phyloP scores from a whole-genome alignment of 768 basidiomycete genomes.

The Pleurotus platypus region DNA sequence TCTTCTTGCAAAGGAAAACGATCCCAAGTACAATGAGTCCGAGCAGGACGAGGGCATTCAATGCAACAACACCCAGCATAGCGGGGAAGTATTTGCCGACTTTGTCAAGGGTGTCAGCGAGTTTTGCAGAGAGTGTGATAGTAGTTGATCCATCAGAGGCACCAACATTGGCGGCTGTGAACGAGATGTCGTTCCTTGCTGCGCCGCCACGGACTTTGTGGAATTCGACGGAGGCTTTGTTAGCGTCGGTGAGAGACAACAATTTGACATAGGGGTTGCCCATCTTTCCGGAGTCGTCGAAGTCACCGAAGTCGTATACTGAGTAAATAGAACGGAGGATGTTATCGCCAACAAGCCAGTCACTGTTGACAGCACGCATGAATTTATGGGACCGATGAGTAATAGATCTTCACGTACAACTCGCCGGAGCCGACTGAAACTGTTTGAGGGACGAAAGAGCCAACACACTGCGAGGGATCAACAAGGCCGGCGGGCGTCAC shows the following conservation, averaged over 20 bases:
- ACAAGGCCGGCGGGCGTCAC: slow-evolving; percentile 46
- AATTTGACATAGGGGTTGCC: slow-evolving; percentile 79
- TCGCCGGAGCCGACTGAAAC: slow-evolving; percentile 57
- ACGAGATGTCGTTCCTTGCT: slow-evolving; percentile 66
- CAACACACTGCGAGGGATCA: slow-evolving; percentile 55
- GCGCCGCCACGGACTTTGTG: slow-evolving; percentile 62
- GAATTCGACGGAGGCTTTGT: slow-evolving; percentile 70
- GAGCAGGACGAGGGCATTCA: slow-evolving; percentile 72
- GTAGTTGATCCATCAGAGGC: slow-evolving; percentile 33
- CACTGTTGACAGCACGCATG: slow-evolving; percentile 37
- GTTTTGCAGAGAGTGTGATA: slow-evolving; percentile 55
- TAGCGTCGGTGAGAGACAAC: slow-evolving; percentile 64
- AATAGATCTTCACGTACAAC: slow-evolving; percentile 46
- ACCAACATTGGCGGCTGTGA: slow-evolving; percentile 44
- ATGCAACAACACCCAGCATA: slow-evolving; percentile 70
- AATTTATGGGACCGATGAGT: background rate
- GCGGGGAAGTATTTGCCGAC: slow-evolving; percentile 67
- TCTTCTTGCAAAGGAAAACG: slow-evolving; percentile 46
- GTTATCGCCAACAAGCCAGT: slow-evolving; percentile 83
- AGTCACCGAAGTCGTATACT: slow-evolving; percentile 84
- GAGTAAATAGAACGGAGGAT: slow-evolving; percentile 80
- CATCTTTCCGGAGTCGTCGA: slow-evolving; percentile 56
- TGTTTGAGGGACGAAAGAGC: slow-evolving; percentile 69
- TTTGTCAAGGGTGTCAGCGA: slow-evolving; percentile 55
- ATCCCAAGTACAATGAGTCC: slow-evolving; percentile 52